Evolutionary conservation across 164 flowering plant species (phyloP), one percentile per base, ranked within the genome.

Genomic region (Nymphaea colorata): DNA sequence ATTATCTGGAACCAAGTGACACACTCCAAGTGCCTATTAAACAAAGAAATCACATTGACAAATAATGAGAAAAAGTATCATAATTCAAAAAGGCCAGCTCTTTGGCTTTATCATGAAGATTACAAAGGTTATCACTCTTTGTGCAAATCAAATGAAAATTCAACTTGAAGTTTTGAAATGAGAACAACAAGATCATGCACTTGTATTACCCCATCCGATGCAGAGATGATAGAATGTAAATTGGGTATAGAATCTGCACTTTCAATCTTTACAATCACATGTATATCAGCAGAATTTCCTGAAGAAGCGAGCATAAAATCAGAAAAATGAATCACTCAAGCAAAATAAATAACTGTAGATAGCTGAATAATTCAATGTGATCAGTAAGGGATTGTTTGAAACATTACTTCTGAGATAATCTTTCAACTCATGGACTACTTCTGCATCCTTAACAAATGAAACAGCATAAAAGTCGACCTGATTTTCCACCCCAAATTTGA

Each of bases 401-500:
- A 44, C 64, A 44, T 76, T 87, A 93, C 98, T 79, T 77, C 73
- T 68, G 65, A 93, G 87, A 80, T 87, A 93, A 70, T 84, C 86
- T 83, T 93, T 93, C 85, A 93, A 77, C 74, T 93, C 93, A 80
- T 87, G 87, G 75, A 89, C 85, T 41, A 89, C 96, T 79, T 84
- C 74, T 62, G 96, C 98, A 83, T 93, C 98, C 81, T 93, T 93
- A 61, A 90, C 98, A 75, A 93, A 90, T 45, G 98, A 93, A 71
- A 93, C 98, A 66, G 98, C 98, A 82, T 93, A 93, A 63, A 85
- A 93, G 75, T 93, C 98, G 71, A 93, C 93, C 77, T 83, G 73
- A 69, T 93, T 90, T 68, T 93, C 98, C 67, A 93, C 98, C 67
- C 98, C 97, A 79, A 93, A 93, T 79, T 93, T 93, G 73, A 90